phyloP scores from a whole-genome alignment of 140 eudicot genomes.

The Oenanthe javanica region DNA sequence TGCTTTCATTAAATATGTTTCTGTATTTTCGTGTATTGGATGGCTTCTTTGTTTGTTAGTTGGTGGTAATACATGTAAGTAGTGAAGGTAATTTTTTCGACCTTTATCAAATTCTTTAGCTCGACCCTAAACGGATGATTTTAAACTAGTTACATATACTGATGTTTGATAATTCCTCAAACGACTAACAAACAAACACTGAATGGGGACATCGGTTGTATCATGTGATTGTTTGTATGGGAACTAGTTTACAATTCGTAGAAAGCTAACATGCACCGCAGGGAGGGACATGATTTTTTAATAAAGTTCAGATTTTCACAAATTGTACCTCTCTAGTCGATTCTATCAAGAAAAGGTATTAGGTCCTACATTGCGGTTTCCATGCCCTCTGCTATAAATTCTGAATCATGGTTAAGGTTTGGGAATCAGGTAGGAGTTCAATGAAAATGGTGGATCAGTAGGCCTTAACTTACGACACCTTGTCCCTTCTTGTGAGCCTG shows the following conservation, averaged over 20 bases:
- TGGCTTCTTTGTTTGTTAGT: background rate
- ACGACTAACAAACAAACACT: background rate
- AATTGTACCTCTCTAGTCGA: background rate
- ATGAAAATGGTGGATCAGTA: background rate
- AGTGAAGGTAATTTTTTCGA: background rate
- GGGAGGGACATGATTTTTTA: background rate
- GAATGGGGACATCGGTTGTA: background rate
- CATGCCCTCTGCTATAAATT: background rate
- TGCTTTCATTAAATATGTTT: background rate
- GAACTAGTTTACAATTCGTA: background rate
- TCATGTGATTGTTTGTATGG: background rate
- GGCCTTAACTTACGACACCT: background rate
- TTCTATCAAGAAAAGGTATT: background rate
- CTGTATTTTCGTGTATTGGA: background rate
- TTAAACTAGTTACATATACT: background rate
- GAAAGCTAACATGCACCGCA: background rate
- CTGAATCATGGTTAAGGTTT: background rate
- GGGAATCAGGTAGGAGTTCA: background rate
- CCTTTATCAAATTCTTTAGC: background rate
- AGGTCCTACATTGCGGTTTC: background rate
- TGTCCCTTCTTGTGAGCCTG: background rate
- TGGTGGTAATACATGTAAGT: background rate
- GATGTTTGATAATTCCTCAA: background rate
- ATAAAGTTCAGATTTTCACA: background rate
- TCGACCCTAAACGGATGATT: background rate